Conservation (phyloP, 1,139 yeast species). For the Pichia sp. region DNA sequence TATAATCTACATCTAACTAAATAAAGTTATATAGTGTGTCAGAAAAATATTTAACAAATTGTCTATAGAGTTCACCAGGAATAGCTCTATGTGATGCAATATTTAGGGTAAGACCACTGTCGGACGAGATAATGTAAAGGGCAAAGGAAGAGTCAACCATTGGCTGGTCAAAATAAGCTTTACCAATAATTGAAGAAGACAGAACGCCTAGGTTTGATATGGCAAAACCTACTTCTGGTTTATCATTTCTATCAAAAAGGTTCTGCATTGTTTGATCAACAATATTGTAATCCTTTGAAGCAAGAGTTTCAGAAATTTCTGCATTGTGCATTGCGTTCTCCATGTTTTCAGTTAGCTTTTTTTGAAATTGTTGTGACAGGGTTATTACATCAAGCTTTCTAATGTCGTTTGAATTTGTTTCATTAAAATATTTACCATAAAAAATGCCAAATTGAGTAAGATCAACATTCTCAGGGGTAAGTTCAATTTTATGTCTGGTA, state of each 20-base stretch:
- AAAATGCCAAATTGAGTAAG: slow-evolving; percentile 8
- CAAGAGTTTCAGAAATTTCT: slow-evolving; percentile 4
- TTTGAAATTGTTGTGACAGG: slow-evolving; percentile 10
- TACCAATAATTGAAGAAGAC: background rate
- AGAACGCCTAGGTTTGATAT: slow-evolving; percentile 14
- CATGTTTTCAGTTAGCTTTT: background rate
- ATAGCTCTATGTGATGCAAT: slow-evolving; percentile 12
- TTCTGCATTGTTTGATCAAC: slow-evolving; percentile 3
- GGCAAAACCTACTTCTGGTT: slow-evolving; percentile 8
- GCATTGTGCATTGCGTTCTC: slow-evolving; percentile 4
- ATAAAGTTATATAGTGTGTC: background rate
- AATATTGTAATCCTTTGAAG: background rate
- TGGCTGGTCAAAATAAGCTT: slow-evolving; percentile 16
- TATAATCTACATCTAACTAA: too few species aligned
- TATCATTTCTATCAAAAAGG: slow-evolving; percentile 4
- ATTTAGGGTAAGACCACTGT: slow-evolving; percentile 7
- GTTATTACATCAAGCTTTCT: background rate
- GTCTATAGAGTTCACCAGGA: background rate
- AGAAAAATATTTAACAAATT: background rate
- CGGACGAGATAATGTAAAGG: slow-evolving; percentile 6
- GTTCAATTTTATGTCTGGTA: background rate
- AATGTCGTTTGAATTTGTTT: background rate
- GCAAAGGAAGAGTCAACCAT: slow-evolving; percentile 15
- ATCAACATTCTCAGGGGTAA: background rate
- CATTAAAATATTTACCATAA: slow-evolving; percentile 12